Percentiles rank a stretch among this genome's conserved stretches.
phyloP scores from a whole-genome alignment of 805 yeast species.

The Candida coquimbonensis region DNA sequence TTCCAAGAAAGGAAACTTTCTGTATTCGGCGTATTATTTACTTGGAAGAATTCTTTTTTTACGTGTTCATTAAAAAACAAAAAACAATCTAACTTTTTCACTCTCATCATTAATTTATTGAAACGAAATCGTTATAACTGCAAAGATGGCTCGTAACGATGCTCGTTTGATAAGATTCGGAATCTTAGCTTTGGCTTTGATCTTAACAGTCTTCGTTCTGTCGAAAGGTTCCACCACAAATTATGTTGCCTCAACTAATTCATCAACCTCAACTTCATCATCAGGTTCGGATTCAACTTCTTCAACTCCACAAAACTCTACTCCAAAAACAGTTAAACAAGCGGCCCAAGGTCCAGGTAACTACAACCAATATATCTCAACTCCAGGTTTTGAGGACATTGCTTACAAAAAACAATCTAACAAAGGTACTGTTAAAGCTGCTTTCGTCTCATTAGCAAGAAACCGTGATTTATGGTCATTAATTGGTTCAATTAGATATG shows the following conservation, averaged over 20 bases:
- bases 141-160: constrained; percentile 24
- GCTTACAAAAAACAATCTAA: constrained; percentile 18
- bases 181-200: constrained; percentile 19
- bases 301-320: background rate
- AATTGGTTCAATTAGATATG: constrained; percentile 51
- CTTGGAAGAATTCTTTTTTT: no score
- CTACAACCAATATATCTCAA: constrained; percentile 6
- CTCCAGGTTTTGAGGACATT: constrained; percentile 11
- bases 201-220: constrained; percentile 20
- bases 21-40: no score
- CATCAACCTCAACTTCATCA: constrained; percentile 2
- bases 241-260: constrained; percentile 12
- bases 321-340: constrained; percentile 5
- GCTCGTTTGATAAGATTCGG: constrained; percentile 23
- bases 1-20: no score
- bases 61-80: background rate
- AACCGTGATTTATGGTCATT: constrained; percentile 56
- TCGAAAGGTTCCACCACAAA: constrained; percentile 24
- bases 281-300: background rate
- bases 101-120: background rate
- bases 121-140: background rate
- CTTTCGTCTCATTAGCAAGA: constrained; percentile 64
- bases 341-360: constrained; percentile 10
- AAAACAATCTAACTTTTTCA: background rate
- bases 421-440: constrained; percentile 40